Conservation (phyloP, 2,329 filamentous ascomycete genomes). For the Canariomyces notabilis region DNA sequence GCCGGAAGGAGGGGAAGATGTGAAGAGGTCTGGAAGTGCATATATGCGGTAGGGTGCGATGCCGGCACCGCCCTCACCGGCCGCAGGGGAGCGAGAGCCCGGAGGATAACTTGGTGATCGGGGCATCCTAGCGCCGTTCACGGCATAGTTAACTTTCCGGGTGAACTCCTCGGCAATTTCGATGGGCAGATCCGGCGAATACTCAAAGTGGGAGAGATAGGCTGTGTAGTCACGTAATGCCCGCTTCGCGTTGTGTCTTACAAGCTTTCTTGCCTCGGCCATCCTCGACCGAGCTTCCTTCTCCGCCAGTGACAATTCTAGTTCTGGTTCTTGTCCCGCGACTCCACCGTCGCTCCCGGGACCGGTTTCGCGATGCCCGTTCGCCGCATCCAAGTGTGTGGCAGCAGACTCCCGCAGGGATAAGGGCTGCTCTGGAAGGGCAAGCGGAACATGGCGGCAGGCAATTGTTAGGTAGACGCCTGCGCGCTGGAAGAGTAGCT, state of each 20-base stretch:
- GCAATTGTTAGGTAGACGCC: conserved; percentile 68
- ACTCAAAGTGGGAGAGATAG: conserved; percentile 71
- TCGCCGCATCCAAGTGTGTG: neutral
- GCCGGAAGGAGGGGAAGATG: conserved; percentile 58
- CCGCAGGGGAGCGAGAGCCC: conserved; percentile 11
- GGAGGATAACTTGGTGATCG: conserved; percentile 30
- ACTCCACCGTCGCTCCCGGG: conserved; percentile 13
- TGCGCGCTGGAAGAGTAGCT: conserved; percentile 72
- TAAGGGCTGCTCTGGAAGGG: conserved; percentile 27
- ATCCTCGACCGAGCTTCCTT: conserved; percentile 41
- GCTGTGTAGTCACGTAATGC: conserved; percentile 69
- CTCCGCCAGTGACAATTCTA: conserved; percentile 38
- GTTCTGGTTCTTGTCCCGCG: conserved; percentile 13
- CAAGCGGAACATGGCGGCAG: conserved; percentile 56
- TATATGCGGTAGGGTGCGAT: conserved; percentile 36
- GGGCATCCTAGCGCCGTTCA: conserved; percentile 42
- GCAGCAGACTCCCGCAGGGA: neutral
- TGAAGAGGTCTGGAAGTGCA: conserved; percentile 61
- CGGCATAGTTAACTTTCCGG: conserved; percentile 52
- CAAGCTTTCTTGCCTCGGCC: conserved; percentile 59
- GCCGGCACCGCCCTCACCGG: conserved; percentile 6
- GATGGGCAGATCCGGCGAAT: conserved; percentile 64
- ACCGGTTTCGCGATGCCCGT: neutral
- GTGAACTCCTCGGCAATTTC: conserved; percentile 54
- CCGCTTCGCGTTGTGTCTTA: conserved; percentile 69